Evolutionary conservation across 768 basidiomycete genomes (phyloP), one percentile per base, ranked within the genome.

Genomic region (Cystobasidium onofrii): DNA sequence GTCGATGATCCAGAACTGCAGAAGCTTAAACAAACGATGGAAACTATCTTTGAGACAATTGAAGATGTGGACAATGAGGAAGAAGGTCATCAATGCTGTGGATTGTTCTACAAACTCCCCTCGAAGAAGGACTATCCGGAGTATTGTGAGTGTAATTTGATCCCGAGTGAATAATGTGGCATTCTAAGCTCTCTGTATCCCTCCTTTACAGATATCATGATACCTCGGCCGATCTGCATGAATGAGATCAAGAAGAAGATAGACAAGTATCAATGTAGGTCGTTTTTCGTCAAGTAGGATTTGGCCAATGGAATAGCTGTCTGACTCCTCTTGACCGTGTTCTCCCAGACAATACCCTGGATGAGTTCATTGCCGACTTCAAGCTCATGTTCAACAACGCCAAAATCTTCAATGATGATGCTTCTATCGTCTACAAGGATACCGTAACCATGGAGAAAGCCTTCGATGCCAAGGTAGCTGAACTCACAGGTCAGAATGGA

Each of bases 361-460:
- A 72, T 33, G 65, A 72, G 15, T 79, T 78, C 36, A 64, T 73
- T 15, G 29, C 41, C 39, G 83, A 86, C 72, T 92, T 88, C 83
- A 84, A 86, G 76, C 85, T 92, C 71, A 93, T 99, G 89, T 97
- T 94, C 81, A 85, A 6, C 36, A 98, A 98, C 78, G 94, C 95
- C 3, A 86, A 90, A 78, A 90, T 87, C 54, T 98, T 92, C 84
- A 97, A 97, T 80, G 88, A 90, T 81, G 92, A 95, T 81, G 92
- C 90, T 0, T 94, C 92, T 0, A 92, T 91, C 90, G 92, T 96
- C 43, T 95, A 93, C 81, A 85, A 90, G 74, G 92, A 95, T 75
- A 93, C 95, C 9, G 27, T 41, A 15, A 4, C 27, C 27, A 70
- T 75, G 74, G 69, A 72, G 41, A 41, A 23, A 41, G 74, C 50